phyloP scores from a whole-genome alignment of 2,329 filamentous ascomycete genomes.

The Xylariaceae sp. region DNA sequence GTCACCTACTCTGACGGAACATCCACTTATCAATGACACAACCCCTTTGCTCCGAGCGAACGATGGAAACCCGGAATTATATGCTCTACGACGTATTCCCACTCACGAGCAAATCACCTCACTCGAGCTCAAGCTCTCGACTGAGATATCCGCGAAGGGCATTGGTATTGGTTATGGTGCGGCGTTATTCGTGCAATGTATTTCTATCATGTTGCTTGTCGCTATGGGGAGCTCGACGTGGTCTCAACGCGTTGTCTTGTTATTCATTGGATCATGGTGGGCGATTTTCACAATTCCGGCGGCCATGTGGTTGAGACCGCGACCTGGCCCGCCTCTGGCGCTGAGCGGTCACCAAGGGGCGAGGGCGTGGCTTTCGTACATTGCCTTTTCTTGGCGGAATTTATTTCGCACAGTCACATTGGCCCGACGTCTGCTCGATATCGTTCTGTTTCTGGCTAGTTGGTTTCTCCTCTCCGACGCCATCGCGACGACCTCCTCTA shows the following conservation, averaged over 20 bases:
- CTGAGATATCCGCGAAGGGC: slow-evolving; percentile 84
- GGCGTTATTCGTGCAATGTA: slow-evolving; percentile 76
- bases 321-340: slow-evolving; percentile 78
- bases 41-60: slow-evolving; percentile 44
- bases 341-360: slow-evolving; percentile 38
- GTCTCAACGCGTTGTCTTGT: slow-evolving; percentile 80
- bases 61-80: slow-evolving; percentile 27
- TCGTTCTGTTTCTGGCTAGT: slow-evolving; percentile 73
- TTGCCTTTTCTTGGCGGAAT: slow-evolving; percentile 80
- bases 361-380: slow-evolving; percentile 62
- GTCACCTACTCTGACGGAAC: slow-evolving; percentile 31
- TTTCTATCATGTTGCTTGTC: slow-evolving; percentile 74
- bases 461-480: slow-evolving; percentile 96
- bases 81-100: slow-evolving; percentile 37
- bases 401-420: slow-evolving; percentile 75
- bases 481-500: slow-evolving; percentile 90
- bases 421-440: slow-evolving; percentile 67
- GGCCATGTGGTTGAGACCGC: slow-evolving; percentile 78
- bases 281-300: slow-evolving; percentile 84
- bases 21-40: slow-evolving; percentile 40
- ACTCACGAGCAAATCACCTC: slow-evolving; percentile 52
- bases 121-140: slow-evolving; percentile 73
- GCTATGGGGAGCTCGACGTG: slow-evolving; percentile 72
- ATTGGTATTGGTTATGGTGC: slow-evolving; percentile 93
- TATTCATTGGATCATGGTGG: slow-evolving; percentile 90